Evolutionary conservation across 1,284 basidiomycete species (phyloP).

Genomic region (Leccinum holopus): DNA sequence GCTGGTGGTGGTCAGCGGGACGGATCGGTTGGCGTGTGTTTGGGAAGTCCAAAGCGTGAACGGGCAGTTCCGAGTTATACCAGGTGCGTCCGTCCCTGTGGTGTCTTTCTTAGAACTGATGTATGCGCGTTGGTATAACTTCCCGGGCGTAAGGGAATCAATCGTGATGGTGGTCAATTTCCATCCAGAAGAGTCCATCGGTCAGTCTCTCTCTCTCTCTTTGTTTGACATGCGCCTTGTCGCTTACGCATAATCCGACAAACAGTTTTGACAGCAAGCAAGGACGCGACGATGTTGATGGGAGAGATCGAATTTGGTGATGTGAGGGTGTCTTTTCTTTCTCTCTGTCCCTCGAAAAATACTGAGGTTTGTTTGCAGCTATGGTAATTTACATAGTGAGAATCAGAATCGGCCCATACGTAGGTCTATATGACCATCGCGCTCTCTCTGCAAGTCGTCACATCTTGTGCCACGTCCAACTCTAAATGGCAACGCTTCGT

Average conservation of each 20-base stretch:
- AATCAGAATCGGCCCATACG: not conserved
- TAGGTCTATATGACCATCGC: conserved; percentile 5
- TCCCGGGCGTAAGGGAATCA: conserved; percentile 82
- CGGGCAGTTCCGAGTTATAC: conserved; percentile 69
- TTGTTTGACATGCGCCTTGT: not conserved
- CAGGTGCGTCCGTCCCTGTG: conserved; percentile 53
- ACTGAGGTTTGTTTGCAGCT: conserved; percentile 1
- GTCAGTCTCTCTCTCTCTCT: conserved; percentile 42
- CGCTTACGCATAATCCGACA: conserved; percentile 4
- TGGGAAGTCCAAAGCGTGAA: conserved; percentile 82
- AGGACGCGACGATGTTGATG: conserved; percentile 85
- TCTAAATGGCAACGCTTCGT: conserved; percentile 27
- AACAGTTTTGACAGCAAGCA: conserved; percentile 80
- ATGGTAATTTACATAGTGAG: not conserved
- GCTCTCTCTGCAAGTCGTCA: conserved; percentile 24
- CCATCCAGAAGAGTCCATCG: conserved; percentile 90
- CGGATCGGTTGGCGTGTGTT: conserved; percentile 78
- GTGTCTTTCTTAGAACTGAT: not conserved
- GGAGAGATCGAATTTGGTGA: conserved; percentile 74
- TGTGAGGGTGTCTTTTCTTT: conserved; percentile 15
- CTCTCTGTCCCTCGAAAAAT: not conserved
- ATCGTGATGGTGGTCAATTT: conserved; percentile 90
- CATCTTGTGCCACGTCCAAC: conserved; percentile 22
- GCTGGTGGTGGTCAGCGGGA: conserved; percentile 75
- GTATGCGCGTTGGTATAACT: conserved; percentile 46